Conservation (phyloP, 2,329 filamentous ascomycete species). For the Elsinoe australis region DNA sequence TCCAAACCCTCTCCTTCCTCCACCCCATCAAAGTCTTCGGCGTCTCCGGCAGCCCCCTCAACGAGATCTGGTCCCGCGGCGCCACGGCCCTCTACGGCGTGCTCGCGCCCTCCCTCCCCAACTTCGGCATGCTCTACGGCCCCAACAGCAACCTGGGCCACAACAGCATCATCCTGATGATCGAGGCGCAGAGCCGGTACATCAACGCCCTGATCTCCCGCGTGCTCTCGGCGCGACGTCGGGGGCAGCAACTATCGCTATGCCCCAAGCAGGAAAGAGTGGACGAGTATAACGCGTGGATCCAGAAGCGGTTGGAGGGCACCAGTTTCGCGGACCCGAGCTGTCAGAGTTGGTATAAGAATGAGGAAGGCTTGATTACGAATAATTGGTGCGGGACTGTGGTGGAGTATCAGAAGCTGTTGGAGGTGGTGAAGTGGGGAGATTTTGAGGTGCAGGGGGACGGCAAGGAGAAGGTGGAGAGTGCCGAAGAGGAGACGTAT, state of each 20-base stretch:
- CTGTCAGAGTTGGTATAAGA: conserved; percentile 53
- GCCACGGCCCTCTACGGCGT: conserved; percentile 47
- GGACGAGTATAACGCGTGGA: conserved; percentile 39
- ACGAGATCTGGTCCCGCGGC: conserved; percentile 48
- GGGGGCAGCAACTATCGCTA: conserved; percentile 38
- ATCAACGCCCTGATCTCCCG: conserved; percentile 44
- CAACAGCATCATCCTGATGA: conserved; percentile 55
- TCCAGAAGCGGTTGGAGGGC: conserved; percentile 40
- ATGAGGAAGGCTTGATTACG: conserved; percentile 45
- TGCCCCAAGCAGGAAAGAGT: conserved; percentile 37
- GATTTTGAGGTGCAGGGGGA: conserved; percentile 38
- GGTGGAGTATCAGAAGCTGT: conserved; percentile 47
- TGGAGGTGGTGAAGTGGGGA: conserved; percentile 37
- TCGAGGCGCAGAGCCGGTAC: conserved; percentile 51
- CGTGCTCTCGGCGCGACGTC: conserved; percentile 40
- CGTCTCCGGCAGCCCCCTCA: conserved; percentile 35
- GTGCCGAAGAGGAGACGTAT: conserved; percentile 29
- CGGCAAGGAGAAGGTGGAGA: conserved; percentile 29
- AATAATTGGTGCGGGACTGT: conserved; percentile 51
- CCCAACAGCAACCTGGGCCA: conserved; percentile 51
- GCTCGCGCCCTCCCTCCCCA: conserved; percentile 46
- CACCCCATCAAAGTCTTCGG: conserved; percentile 49
- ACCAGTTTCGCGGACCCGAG: conserved; percentile 48
- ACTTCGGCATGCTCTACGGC: conserved; percentile 52
- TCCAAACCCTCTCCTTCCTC: conserved; percentile 53